These are phyloP conservation scores for Ochetophila trinervis DNA, from an alignment of 306 rosid genomes.

Conservation along the genomic window DNA sequence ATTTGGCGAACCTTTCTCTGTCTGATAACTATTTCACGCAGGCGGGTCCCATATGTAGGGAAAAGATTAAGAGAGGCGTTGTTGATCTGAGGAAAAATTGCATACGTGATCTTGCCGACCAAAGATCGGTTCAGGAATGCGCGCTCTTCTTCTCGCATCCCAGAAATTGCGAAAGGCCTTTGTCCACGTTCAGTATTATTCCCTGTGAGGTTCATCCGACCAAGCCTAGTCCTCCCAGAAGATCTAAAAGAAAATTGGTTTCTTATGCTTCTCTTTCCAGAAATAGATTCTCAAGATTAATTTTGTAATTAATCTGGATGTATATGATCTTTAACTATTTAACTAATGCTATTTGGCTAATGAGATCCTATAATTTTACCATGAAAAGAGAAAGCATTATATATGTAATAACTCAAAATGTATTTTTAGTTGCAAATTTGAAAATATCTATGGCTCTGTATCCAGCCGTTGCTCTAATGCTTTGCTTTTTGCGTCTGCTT, in stretches of 20 bases:
- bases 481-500: too few species aligned
- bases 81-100: slow-evolving; percentile 44
- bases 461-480: too few species aligned
- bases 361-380: too few species aligned
- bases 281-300: slow-evolving; percentile 5
- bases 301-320: too few species aligned
- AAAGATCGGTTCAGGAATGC: slow-evolving; percentile 36
- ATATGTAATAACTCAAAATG: too few species aligned
- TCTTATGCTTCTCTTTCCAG: slow-evolving; percentile 51
- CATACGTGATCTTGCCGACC: slow-evolving; percentile 33
- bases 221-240: background rate
- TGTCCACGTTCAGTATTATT: slow-evolving; percentile 16
- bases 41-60: slow-evolving; percentile 34
- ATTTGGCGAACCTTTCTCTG: slow-evolving; percentile 36
- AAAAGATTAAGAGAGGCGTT: slow-evolving; percentile 32
- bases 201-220: slow-evolving; percentile 25
- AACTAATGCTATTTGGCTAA: too few species aligned
- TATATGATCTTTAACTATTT: too few species aligned
- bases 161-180: slow-evolving; percentile 22
- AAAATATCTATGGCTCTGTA: too few species aligned
- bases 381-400: too few species aligned
- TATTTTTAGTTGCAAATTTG: too few species aligned
- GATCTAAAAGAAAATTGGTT: slow-evolving; percentile 35
- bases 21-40: slow-evolving; percentile 36
- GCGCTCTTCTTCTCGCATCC: slow-evolving; percentile 17